A percentile compares a stretch with the other conserved stretches of the same genome.
These are phyloP conservation scores for Penicillium macrosclerotiorum DNA, from an alignment of 495 filamentous ascomycete genomes.

Conservation along the genomic window DNA sequence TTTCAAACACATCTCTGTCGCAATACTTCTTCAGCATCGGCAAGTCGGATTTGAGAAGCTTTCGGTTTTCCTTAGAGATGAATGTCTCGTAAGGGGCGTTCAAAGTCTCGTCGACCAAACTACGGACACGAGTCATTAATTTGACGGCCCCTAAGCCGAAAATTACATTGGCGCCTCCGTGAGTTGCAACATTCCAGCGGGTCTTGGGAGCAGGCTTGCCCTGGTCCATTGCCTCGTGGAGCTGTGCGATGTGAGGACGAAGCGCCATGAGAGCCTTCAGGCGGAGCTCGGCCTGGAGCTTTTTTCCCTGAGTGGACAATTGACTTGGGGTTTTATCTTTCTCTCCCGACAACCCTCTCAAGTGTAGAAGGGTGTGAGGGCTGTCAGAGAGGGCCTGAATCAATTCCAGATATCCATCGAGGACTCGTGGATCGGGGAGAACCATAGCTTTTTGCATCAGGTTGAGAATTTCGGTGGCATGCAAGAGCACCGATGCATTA, in stretches of 20 bases:
- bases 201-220: not conserved
- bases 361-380: constrained; percentile 30
- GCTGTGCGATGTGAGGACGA: constrained; percentile 27
- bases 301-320: constrained; percentile 23
- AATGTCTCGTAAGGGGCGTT: constrained; percentile 20
- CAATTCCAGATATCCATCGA: constrained; percentile 31
- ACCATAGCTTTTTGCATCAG: constrained; percentile 46
- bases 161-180: constrained; percentile 9
- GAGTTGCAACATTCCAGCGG: constrained; percentile 10
- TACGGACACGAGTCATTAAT: constrained; percentile 24
- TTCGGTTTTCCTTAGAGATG: constrained; percentile 27
- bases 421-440: constrained; percentile 34
- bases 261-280: constrained; percentile 20
- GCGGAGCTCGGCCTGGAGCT: constrained; percentile 28
- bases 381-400: constrained; percentile 22
- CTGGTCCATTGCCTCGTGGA: constrained; percentile 29
- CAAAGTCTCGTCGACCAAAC: constrained; percentile 31
- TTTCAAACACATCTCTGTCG: constrained; percentile 14
- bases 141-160: constrained; percentile 18
- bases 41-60: constrained; percentile 22
- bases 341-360: constrained; percentile 26
- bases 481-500: constrained; percentile 58
- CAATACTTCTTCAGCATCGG: constrained; percentile 34
- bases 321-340: no score
- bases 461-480: constrained; percentile 56